Evolutionary conservation across 2,329 filamentous ascomycete genomes (phyloP), one percentile per base, ranked within the genome.

Genomic region (Fusarium sp.): DNA sequence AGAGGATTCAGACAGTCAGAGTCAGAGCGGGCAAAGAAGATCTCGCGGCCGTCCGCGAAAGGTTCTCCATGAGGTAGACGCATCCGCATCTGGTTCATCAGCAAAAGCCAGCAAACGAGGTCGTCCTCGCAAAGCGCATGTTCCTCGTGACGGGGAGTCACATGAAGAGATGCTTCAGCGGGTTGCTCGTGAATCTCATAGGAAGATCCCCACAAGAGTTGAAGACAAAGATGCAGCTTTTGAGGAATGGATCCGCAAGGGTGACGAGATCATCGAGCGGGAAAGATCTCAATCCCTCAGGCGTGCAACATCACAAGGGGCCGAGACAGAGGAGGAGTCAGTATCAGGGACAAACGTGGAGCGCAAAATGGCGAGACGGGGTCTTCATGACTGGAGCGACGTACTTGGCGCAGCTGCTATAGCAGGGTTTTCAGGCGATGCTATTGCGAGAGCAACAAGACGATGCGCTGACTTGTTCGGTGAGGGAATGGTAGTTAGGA

Each of bases 371-470:
- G 66, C 71, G 4, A 72, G 76, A 42, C 83, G 76, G 75, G 82
- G 77, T 15, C 80, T 88, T 14, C 86, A 91, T 21, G 91, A 96
- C 79, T 98, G 95, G 95, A 91, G 89, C 69, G 92, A 97, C 69
- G 86, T 97, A 3, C 80, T 97, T 27, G 92, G 92, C 1, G 84
- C 93, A 1, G 95, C 95, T 4, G 86, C 92, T 0, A 80, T 96
- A 48, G 87, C 87, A 3, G 93, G 91, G 0, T 94, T 94, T 78
- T 81, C 91, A 2, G 77, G 83, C 0, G 77, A 81, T 2, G 90
- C 89, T 1, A 79, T 97, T 14, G 85, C 88, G 51, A 87, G 92
- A 29, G 87, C 93, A 1, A 86, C 91, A 3, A 84, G 89, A 73
- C 86, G 95, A 47, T 98, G 94, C 73, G 87, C 91, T 4, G 81